Conservation (phyloP, 768 basidiomycete genomes). For the Lactifluus rugatus region DNA sequence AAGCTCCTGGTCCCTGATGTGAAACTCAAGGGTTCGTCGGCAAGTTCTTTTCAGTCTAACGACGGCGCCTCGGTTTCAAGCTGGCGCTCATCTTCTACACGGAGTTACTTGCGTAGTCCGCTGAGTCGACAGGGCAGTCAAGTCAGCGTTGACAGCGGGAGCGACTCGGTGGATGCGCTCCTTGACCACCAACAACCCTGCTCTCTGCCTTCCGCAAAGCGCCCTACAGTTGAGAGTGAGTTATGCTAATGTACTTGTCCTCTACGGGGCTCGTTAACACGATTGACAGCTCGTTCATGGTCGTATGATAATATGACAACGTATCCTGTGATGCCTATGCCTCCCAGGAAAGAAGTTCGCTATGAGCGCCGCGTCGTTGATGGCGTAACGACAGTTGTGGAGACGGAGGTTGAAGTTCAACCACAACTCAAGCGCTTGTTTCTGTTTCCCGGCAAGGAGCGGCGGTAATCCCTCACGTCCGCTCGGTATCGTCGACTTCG, state of each 20-base stretch:
- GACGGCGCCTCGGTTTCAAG: slow-evolving; percentile 21
- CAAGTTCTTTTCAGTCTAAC: slow-evolving; percentile 21
- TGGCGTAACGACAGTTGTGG: slow-evolving; percentile 43
- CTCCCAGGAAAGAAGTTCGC: slow-evolving; percentile 39
- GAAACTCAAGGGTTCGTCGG: slow-evolving; percentile 31
- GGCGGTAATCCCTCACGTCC: slow-evolving; percentile 5
- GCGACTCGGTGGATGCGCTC: slow-evolving; percentile 24
- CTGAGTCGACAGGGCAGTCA: slow-evolving; percentile 35
- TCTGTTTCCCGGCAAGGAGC: slow-evolving; percentile 45
- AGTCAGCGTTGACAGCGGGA: slow-evolving; percentile 28
- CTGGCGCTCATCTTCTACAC: slow-evolving; percentile 18
- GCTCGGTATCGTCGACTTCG: neutral
- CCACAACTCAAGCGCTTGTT: slow-evolving; percentile 57
- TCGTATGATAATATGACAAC: slow-evolving; percentile 66
- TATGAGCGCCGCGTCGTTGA: slow-evolving; percentile 40
- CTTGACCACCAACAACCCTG: slow-evolving; percentile 21
- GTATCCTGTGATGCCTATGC: slow-evolving; percentile 48
- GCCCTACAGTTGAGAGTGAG: slow-evolving; percentile 48
- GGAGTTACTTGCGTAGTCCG: slow-evolving; percentile 29
- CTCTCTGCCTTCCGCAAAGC: slow-evolving; percentile 25
- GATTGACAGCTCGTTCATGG: slow-evolving; percentile 51
- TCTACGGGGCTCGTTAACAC: slow-evolving; percentile 13
- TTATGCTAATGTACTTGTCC: neutral
- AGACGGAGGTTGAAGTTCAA: slow-evolving; percentile 44
- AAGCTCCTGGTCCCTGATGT: slow-evolving; percentile 49